Percentiles rank a stretch among this genome's conserved stretches.
phyloP scores from a whole-genome alignment of 345 rosid species.

The Passiflora organensis region DNA sequence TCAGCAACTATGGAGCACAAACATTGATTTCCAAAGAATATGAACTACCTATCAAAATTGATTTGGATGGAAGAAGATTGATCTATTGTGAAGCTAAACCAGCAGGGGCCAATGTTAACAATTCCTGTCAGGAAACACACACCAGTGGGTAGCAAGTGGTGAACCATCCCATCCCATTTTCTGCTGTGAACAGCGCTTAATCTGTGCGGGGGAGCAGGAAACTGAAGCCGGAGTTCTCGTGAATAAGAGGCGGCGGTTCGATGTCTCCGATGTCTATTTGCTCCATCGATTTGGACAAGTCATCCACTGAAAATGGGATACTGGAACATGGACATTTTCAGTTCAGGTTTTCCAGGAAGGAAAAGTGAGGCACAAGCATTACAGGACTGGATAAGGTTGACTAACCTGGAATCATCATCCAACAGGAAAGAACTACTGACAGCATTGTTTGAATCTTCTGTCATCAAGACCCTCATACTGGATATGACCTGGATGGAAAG shows the following conservation, averaged over 20 bases:
- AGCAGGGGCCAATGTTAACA: too few species aligned
- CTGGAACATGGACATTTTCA: too few species aligned
- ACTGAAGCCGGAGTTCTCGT: slow-evolving; percentile 83
- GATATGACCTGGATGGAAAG: slow-evolving; percentile 55
- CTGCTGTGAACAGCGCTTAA: slow-evolving; percentile 7
- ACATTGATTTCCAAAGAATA: too few species aligned
- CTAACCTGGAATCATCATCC: slow-evolving; percentile 94
- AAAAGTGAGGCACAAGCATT: too few species aligned
- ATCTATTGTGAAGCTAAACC: too few species aligned
- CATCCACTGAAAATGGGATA: slow-evolving; percentile 97
- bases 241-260: slow-evolving; percentile 80
- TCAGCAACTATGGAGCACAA: too few species aligned
- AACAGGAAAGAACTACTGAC: slow-evolving; percentile 88
- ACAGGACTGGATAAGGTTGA: background rate
- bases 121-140: slow-evolving; percentile 5
- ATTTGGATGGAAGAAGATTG: too few species aligned
- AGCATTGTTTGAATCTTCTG: slow-evolving; percentile 96
- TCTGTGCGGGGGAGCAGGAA: slow-evolving; percentile 78
- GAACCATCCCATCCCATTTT: slow-evolving; percentile 2
- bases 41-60: too few species aligned
- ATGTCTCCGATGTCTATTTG: slow-evolving; percentile 77
- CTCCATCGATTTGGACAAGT: slow-evolving; percentile 91
- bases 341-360: too few species aligned
- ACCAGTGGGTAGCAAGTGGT: too few species aligned
- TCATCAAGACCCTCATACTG: slow-evolving; percentile 87